These are phyloP conservation scores for Caryopteris hybrid DNA, from an alignment of 305 asterid genomes.

Conservation along the genomic window DNA sequence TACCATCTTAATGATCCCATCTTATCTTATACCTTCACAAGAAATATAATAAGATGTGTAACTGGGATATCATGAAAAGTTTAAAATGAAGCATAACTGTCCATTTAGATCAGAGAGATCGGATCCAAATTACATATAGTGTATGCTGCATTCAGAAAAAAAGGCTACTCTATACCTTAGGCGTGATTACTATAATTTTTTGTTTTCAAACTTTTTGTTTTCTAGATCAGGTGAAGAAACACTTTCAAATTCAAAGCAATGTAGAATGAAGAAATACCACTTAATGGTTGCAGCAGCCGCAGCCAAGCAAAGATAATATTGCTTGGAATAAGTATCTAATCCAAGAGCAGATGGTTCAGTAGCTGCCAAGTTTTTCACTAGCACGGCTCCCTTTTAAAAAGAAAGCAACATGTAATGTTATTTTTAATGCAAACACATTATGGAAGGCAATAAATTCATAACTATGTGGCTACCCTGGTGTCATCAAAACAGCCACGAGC, in stretches of 20 bases:
- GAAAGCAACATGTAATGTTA: conserved; percentile 28
- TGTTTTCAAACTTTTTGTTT: no score
- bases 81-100: not conserved
- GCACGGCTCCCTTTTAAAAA: conserved; percentile 63
- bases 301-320: conserved; percentile 94
- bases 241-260: conserved; percentile 14
- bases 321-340: conserved; percentile 83
- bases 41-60: conserved; percentile 4
- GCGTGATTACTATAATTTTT: not conserved
- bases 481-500: conserved; percentile 94
- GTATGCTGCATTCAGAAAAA: conserved; percentile 6
- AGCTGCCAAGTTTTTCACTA: conserved; percentile 87
- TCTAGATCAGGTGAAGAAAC: conserved; percentile 12
- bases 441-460: conserved; percentile 14
- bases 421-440: conserved; percentile 16
- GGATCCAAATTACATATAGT: conserved; percentile 4
- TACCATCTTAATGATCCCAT: conserved; percentile 9
- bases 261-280: conserved; percentile 54
- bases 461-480: conserved; percentile 65
- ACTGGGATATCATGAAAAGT: conserved; percentile 2
- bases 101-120: conserved; percentile 8
- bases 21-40: not conserved
- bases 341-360: conserved; percentile 96
- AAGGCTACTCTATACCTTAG: conserved; percentile 3
- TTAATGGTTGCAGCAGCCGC: conserved; percentile 95